These are phyloP conservation scores for Lecanicillium sp. DNA, from an alignment of 2,329 filamentous ascomycete species.

Conservation along the genomic window DNA sequence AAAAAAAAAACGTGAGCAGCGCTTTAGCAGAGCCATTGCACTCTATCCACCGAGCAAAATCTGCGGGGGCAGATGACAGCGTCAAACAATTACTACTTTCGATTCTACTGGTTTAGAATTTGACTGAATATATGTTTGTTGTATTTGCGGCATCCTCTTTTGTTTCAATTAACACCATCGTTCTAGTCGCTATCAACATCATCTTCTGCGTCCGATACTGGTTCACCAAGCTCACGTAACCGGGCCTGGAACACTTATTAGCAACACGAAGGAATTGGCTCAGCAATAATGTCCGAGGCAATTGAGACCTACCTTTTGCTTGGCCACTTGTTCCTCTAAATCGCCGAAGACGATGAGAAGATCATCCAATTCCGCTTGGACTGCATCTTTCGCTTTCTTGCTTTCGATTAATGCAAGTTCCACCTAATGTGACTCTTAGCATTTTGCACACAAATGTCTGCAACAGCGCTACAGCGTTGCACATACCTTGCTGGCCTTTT, in stretches of 20 bases:
- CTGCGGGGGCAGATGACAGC: not conserved
- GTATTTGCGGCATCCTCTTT: not conserved
- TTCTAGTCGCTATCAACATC: conserved; percentile 51
- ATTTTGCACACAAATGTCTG: too few relatives aligned
- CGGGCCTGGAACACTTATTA: conserved; percentile 33
- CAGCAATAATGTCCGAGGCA: too few relatives aligned
- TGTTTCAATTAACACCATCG: conserved; percentile 26
- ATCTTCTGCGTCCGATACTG: conserved; percentile 69
- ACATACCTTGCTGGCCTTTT: conserved; percentile 19
- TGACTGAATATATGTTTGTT: too few relatives aligned
- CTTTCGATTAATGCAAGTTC: conserved; percentile 29
- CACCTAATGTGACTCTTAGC: conserved; percentile 16
- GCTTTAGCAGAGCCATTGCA: too few relatives aligned
- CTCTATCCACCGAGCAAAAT: conserved; percentile 8
- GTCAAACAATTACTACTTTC: too few relatives aligned
- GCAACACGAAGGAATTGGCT: too few relatives aligned
- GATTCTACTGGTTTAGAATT: too few relatives aligned
- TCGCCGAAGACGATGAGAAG: conserved; percentile 75
- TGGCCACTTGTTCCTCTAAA: conserved; percentile 65
- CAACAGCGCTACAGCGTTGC: not conserved
- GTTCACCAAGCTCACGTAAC: conserved; percentile 57
- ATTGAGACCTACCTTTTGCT: conserved; percentile 59
- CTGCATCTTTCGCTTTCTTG: conserved; percentile 52
- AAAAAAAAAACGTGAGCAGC: too few relatives aligned
- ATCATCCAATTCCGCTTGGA: conserved; percentile 71